Evolutionary conservation across 1,284 basidiomycete genomes (phyloP), one percentile per base, ranked within the genome.

Genomic region (Cutaneotrichosporon dermatis): DNA sequence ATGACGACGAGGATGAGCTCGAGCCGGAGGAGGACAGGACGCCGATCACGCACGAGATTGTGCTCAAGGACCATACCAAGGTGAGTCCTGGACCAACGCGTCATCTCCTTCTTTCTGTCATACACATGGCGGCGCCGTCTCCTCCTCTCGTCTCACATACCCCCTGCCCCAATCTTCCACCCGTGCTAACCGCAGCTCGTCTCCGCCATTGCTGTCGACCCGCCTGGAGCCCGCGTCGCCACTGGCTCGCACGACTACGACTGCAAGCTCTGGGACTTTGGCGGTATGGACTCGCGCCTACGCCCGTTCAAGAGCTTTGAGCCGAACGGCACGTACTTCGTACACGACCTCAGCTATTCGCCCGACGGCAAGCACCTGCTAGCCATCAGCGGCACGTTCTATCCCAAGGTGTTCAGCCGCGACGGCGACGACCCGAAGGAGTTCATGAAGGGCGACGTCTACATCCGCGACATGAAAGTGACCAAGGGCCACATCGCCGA

Each of bases 211-310:
- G 84, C 91, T 0, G 81, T 99, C 43, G 96, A 99, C 75, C 87
- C 92, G 0, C 90, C 93, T 11, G 96, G 96, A 51, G 92, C 94
- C 3, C 86, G 96, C 36, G 80, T 99, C 36, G 81, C 90, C 6
- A 90, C 92, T 2, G 96, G 96, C 9, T 90, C 89, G 13, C 89
- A 97, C 77, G 96, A 99, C 79, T 98, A 98, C 73, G 91, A 95
- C 76, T 88, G 90, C 78, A 98, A 98, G 78, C 79, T 99, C 55
- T 99, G 94, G 94, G 96, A 99, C 78, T 99, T 99, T 79, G 96
- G 95, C 69, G 96, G 96, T 6, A 99, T 99, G 95, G 89, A 90
- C 69, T 80, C 83, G 64, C 66, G 76, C 4, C 83, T 89, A 76
- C 89, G 90, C 74, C 94, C 96, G 12, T 99, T 99, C 84, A 90